Conservation (phyloP, 306 rosid species). For the Malus orientalis region DNA sequence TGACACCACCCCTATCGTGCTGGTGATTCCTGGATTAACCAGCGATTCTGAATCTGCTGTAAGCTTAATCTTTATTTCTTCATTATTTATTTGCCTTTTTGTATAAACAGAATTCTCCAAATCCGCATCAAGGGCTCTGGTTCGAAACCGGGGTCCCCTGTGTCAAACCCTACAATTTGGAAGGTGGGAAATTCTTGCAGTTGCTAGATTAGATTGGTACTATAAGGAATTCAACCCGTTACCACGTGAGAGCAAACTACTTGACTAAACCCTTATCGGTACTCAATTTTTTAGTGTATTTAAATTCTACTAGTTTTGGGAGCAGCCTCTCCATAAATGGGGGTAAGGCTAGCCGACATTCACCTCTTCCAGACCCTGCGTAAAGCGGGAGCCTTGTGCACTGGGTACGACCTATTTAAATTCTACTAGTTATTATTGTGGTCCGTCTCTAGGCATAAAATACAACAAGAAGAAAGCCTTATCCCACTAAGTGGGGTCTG, state of each 20-base stretch:
- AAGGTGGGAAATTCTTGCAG: not conserved
- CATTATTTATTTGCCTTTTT: not conserved
- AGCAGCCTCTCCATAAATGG: too few species aligned
- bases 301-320: not conserved
- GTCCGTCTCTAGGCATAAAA: not conserved
- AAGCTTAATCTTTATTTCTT: constrained; percentile 26
- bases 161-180: not conserved
- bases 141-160: not conserved
- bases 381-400: too few species aligned
- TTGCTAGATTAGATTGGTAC: not conserved
- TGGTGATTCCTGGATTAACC: constrained; percentile 81
- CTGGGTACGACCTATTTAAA: not conserved
- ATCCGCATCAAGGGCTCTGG: not conserved
- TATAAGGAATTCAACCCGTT: not conserved
- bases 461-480: too few species aligned
- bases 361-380: too few species aligned
- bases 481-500: too few species aligned
- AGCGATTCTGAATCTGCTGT: constrained; percentile 79
- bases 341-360: too few species aligned
- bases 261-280: not conserved
- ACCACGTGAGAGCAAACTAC: not conserved
- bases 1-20: constrained; percentile 55
- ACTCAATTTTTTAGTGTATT: not conserved
- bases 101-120: not conserved
- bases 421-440: not conserved